Conservation (phyloP, 1,139 yeast genomes). For the Saccharomyces hybrid region DNA sequence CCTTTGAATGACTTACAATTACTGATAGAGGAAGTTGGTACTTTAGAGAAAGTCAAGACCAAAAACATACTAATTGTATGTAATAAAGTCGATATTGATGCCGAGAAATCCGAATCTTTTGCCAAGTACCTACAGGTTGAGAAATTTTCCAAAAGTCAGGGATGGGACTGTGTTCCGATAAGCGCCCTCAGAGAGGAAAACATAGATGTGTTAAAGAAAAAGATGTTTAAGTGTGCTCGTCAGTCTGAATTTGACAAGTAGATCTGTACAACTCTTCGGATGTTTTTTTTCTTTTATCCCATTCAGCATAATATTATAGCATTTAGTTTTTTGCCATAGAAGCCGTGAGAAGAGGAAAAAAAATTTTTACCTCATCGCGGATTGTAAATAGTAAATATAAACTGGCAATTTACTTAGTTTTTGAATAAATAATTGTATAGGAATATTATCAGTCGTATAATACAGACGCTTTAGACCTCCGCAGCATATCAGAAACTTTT, state of each 20-base stretch:
- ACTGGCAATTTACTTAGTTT: background rate
- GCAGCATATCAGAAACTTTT: background rate
- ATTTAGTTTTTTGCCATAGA: background rate
- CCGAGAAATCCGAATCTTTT: conserved; percentile 33
- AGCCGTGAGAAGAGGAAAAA: background rate
- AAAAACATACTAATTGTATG: conserved; percentile 73
- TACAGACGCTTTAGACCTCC: background rate
- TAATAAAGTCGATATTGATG: conserved; percentile 78
- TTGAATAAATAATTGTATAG: background rate
- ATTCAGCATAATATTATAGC: background rate
- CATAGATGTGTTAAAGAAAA: conserved; percentile 54
- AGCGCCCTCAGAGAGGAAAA: conserved; percentile 72
- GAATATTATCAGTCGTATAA: background rate
- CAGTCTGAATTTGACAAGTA: background rate
- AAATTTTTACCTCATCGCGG: background rate
- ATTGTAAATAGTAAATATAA: background rate
- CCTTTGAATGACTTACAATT: conserved; percentile 59
- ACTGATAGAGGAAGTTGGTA: conserved; percentile 66
- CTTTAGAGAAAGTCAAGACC: conserved; percentile 38
- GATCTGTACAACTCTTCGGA: background rate
- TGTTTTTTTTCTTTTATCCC: background rate
- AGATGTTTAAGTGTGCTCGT: conserved; percentile 43
- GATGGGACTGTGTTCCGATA: conserved; percentile 74
- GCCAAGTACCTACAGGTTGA: conserved; percentile 39
- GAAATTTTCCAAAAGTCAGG: conserved; percentile 35